Percentiles rank a stretch among this genome's conserved stretches.
These are phyloP conservation scores for Microbotryum lychnidis-dioicae DNA, from an alignment of 1,284 basidiomycete genomes.

Conservation along the genomic window DNA sequence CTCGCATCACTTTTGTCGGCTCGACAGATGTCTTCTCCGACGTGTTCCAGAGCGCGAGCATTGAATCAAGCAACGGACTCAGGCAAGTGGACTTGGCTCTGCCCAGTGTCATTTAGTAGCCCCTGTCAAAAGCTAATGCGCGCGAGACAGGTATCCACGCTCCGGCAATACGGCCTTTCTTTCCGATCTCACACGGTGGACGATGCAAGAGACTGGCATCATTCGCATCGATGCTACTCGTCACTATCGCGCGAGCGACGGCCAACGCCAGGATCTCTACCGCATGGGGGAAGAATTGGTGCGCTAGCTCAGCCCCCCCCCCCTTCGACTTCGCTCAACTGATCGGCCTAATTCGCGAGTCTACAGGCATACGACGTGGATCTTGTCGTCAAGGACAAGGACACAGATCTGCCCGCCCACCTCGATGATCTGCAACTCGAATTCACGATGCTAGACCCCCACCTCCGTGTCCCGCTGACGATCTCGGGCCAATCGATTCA, in stretches of 20 bases:
- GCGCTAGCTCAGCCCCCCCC: constrained; percentile 33
- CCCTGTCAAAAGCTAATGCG: background rate
- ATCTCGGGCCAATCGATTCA: background rate
- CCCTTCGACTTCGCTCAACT: background rate
- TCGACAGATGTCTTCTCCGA: constrained; percentile 66
- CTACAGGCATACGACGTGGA: constrained; percentile 63
- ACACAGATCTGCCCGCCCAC: constrained; percentile 63
- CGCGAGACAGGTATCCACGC: constrained; percentile 32
- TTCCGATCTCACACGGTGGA: constrained; percentile 72
- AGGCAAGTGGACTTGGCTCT: constrained; percentile 5
- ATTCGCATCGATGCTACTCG: constrained; percentile 57
- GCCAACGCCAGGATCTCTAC: constrained; percentile 52
- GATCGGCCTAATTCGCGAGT: background rate
- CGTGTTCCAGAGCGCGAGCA: constrained; percentile 26
- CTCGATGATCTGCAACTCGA: constrained; percentile 78
- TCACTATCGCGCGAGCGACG: constrained; percentile 1
- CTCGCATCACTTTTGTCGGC: constrained; percentile 72
- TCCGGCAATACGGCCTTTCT: constrained; percentile 69
- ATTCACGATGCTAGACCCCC: constrained; percentile 96
- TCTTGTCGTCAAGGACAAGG: constrained; percentile 57
- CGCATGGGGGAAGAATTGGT: constrained; percentile 81
- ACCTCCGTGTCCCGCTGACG: constrained; percentile 64
- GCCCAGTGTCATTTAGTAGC: background rate
- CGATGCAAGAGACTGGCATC: constrained; percentile 78
- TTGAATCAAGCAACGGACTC: constrained; percentile 9